A percentile compares a stretch with the other conserved stretches of the same genome.
Evolutionary conservation across 176 grass and related monocot genomes (phyloP).

Genomic region (Triticum monococcum): DNA sequence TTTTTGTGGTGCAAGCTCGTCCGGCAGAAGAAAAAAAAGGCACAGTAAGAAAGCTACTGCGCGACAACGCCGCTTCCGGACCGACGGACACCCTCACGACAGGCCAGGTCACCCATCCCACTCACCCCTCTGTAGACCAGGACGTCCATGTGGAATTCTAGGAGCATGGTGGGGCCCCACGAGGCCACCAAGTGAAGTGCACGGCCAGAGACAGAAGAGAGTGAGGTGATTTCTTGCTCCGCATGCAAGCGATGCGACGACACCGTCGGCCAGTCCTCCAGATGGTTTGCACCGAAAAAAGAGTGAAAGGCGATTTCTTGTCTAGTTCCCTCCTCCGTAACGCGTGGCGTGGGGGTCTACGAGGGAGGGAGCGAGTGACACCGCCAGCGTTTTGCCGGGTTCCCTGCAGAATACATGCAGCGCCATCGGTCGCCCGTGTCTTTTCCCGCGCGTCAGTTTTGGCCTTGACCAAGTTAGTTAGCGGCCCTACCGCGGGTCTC

Average conservation of each 20-base stretch:
- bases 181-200: neutral
- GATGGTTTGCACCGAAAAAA: neutral
- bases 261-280: neutral
- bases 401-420: neutral
- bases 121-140: neutral
- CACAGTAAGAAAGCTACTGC: neutral
- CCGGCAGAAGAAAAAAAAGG: neutral
- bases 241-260: neutral
- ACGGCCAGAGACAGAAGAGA: neutral
- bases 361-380: too few relatives aligned
- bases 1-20: neutral
- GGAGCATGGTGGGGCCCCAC: neutral
- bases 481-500: neutral
- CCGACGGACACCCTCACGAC: neutral
- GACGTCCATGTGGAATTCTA: constrained; percentile 1
- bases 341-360: neutral
- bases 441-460: neutral
- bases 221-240: neutral
- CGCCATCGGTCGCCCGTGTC: neutral
- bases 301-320: neutral
- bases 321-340: neutral
- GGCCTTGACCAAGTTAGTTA: neutral
- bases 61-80: constrained; percentile 2
- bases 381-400: neutral
- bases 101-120: constrained; percentile 16